These are phyloP conservation scores for Claviceps africana DNA, from an alignment of 2,329 filamentous ascomycete genomes.

Conservation along the genomic window DNA sequence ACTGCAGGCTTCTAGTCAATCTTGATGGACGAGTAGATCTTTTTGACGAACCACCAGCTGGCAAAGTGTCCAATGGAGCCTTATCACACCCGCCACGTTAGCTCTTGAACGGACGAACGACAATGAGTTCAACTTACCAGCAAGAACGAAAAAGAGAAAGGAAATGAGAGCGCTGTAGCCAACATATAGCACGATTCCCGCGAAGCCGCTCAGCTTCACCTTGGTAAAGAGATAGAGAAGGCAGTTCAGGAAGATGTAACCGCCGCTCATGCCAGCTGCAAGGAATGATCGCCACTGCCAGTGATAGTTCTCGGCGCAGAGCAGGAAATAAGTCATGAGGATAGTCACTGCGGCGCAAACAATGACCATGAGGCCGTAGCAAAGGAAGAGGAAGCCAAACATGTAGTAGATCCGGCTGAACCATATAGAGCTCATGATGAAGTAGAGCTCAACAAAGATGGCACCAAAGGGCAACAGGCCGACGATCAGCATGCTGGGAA, in stretches of 20 bases:
- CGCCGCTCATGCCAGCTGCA: conserved; percentile 77
- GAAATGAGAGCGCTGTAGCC: conserved; percentile 85
- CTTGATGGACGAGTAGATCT: conserved; percentile 96
- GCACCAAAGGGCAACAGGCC: conserved; percentile 89
- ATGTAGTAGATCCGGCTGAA: conserved; percentile 99
- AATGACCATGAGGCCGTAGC: conserved; percentile 93
- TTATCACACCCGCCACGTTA: conserved; percentile 21
- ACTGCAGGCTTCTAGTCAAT: conserved; percentile 51
- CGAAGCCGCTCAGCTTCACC: conserved; percentile 69
- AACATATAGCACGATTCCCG: conserved; percentile 80
- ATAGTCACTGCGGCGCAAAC: conserved; percentile 87
- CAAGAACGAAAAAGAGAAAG: conserved; percentile 84
- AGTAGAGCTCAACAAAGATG: conserved; percentile 97
- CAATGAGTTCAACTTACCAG: conserved; percentile 56
- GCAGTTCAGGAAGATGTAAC: conserved; percentile 85
- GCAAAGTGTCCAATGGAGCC: conserved; percentile 92
- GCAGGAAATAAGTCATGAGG: conserved; percentile 87
- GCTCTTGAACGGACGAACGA: conserved; percentile 52
- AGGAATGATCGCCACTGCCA: conserved; percentile 98
- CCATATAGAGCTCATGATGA: conserved; percentile 99
- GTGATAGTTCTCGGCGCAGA: conserved; percentile 94
- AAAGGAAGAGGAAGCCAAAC: conserved; percentile 98
- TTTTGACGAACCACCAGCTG: conserved; percentile 85
- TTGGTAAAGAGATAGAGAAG: conserved; percentile 84
- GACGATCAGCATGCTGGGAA: conserved; percentile 84